Evolutionary conservation across 495 filamentous ascomycete species (phyloP).

Genomic region (Penicillium cinerascens): DNA sequence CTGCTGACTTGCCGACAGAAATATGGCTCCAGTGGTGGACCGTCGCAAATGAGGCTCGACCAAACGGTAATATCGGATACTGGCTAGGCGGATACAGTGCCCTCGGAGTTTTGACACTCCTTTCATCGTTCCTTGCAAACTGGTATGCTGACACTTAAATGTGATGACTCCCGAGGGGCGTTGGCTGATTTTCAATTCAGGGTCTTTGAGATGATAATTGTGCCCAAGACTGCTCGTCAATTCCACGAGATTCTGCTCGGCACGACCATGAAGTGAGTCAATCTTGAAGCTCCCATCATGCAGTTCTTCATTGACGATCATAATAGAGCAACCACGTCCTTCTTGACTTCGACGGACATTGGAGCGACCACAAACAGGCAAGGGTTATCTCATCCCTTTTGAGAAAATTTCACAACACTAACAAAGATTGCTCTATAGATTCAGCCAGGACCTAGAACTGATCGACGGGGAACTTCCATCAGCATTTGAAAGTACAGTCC

Average conservation of each 20-base stretch:
- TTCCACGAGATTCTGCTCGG: constrained; percentile 20
- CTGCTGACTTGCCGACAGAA: constrained; percentile 6
- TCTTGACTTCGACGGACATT: constrained; percentile 20
- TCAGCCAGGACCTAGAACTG: constrained; percentile 41
- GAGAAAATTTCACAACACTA: background rate
- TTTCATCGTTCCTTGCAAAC: constrained; percentile 8
- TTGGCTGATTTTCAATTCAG: constrained; percentile 3
- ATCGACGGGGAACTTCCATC: constrained; percentile 46
- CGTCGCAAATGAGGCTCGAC: constrained; percentile 15
- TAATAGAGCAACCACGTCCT: constrained; percentile 21
- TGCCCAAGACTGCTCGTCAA: constrained; percentile 15
- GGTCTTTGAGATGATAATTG: constrained; percentile 19
- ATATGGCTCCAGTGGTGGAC: constrained; percentile 38
- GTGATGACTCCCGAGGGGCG: no score
- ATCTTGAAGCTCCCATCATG: no score
- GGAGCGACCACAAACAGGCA: constrained; percentile 23
- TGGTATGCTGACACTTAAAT: constrained; percentile 5
- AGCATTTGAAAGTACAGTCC: constrained; percentile 13
- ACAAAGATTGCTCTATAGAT: constrained; percentile 6
- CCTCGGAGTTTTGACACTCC: constrained; percentile 14
- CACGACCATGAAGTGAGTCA: constrained; percentile 19
- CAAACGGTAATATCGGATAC: constrained; percentile 32
- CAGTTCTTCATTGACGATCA: background rate
- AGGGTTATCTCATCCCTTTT: background rate
- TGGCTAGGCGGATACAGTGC: constrained; percentile 21